Conservation (phyloP, 2,329 filamentous ascomycete species). For the Fusarium torulosum region DNA sequence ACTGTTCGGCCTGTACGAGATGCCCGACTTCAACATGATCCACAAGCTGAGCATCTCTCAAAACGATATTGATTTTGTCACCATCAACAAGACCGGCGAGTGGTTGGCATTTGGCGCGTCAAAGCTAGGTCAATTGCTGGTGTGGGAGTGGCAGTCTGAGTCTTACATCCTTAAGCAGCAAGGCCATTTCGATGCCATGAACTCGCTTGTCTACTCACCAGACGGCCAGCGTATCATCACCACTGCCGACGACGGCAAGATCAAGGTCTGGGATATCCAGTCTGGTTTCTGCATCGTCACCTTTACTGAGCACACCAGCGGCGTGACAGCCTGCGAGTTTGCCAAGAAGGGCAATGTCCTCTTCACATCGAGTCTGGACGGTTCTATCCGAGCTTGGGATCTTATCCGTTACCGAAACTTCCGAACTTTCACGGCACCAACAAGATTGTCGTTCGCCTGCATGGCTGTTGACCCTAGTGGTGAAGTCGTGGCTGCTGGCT, state of each 20-base stretch:
- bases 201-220: constrained; percentile 90
- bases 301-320: constrained; percentile 95
- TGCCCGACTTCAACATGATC: constrained; percentile 95
- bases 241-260: constrained; percentile 94
- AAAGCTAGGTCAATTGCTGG: constrained; percentile 92
- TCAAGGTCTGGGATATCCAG: constrained; percentile 97
- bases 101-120: constrained; percentile 98
- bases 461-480: constrained; percentile 97
- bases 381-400: constrained; percentile 96
- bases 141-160: constrained; percentile 99
- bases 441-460: constrained; percentile 90
- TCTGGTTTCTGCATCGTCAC: constrained; percentile 98
- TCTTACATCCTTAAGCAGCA: constrained; percentile 99
- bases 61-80: constrained; percentile 94
- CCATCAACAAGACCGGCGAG: constrained; percentile 93
- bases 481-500: constrained; percentile 95
- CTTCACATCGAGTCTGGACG: constrained; percentile 94
- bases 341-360: constrained; percentile 95
- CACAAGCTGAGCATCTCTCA: constrained; percentile 95
- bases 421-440: constrained; percentile 94
- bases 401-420: constrained; percentile 96
- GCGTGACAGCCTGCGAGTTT: constrained; percentile 94
- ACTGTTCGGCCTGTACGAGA: constrained; percentile 92
- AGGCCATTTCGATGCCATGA: constrained; percentile 96
- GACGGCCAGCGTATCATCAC: constrained; percentile 95